Evolutionary conservation across 2,329 filamentous ascomycete genomes (phyloP).

Genomic region (Elsinoe fawcettii): DNA sequence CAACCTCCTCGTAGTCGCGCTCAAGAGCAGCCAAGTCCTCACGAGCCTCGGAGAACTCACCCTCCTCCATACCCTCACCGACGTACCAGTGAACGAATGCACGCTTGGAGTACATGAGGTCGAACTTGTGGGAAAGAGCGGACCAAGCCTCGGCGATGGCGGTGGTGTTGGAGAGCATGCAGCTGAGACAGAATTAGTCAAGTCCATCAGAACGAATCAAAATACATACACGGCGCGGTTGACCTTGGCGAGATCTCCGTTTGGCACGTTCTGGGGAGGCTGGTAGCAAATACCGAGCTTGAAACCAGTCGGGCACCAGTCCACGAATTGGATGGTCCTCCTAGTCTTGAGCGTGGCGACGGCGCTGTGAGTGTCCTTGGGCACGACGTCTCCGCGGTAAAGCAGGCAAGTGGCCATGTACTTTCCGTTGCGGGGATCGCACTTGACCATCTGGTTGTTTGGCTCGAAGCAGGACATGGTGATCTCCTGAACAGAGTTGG

Average conservation of each 20-base stretch:
- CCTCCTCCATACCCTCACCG: constrained; percentile 99
- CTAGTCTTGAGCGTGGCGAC: constrained; percentile 98
- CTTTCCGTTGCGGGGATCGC: constrained; percentile 96
- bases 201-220: too few relatives aligned
- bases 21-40: constrained; percentile 97
- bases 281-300: constrained; percentile 99
- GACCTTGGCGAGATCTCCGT: constrained; percentile 95
- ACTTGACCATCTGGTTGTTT: constrained; percentile 99
- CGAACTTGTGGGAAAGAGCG: constrained; percentile 93
- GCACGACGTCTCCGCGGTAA: constrained; percentile 97
- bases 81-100: constrained; percentile 99
- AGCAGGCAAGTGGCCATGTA: constrained; percentile 99
- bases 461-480: constrained; percentile 99
- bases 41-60: constrained; percentile 98
- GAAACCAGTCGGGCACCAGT: constrained; percentile 99
- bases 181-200: constrained; percentile 45
- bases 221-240: constrained; percentile 87
- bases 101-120: constrained; percentile 99
- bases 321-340: constrained; percentile 97
- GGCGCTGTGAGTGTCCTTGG: constrained; percentile 86
- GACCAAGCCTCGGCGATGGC: constrained; percentile 98
- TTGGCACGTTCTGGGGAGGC: constrained; percentile 88
- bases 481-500: constrained; percentile 97
- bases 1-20: constrained; percentile 98
- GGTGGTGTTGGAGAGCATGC: constrained; percentile 98